These are phyloP conservation scores for Lasiodiplodia gonubiensis DNA, from an alignment of 2,329 filamentous ascomycete species.

Conservation along the genomic window DNA sequence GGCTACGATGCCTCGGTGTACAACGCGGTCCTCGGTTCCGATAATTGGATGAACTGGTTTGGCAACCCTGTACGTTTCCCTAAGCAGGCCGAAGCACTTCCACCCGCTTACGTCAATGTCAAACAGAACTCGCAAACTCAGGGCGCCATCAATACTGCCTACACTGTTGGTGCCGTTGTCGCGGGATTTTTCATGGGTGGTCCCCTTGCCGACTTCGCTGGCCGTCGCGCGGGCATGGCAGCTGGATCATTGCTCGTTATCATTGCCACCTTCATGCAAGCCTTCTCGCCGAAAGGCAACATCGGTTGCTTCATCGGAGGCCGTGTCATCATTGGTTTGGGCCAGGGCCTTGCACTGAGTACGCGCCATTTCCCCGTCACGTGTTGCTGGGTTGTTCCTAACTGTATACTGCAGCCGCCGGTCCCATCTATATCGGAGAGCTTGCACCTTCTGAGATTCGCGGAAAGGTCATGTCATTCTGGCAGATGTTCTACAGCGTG, in stretches of 20 bases:
- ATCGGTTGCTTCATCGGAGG: conserved; percentile 72
- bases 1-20: conserved; percentile 77
- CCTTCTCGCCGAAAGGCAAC: conserved; percentile 65
- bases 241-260: conserved; percentile 69
- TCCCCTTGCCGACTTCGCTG: conserved; percentile 65
- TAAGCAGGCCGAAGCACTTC: not conserved
- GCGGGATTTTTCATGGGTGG: conserved; percentile 73
- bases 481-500: conserved; percentile 71
- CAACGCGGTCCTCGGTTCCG: conserved; percentile 72
- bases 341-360: conserved; percentile 71
- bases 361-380: conserved; percentile 34
- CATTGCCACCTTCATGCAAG: conserved; percentile 71
- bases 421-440: conserved; percentile 74
- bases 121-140: conserved; percentile 49
- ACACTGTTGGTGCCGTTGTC: conserved; percentile 73
- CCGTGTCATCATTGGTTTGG: conserved; percentile 71
- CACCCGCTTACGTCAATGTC: not conserved
- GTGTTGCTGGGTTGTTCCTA: not conserved
- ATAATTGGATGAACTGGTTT: conserved; percentile 71
- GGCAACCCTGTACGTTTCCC: conserved; percentile 48
- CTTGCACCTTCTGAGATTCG: conserved; percentile 68
- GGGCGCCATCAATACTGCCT: conserved; percentile 69
- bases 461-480: conserved; percentile 71
- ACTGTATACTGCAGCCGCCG: conserved; percentile 56
- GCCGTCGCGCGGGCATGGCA: conserved; percentile 69